Conservation (phyloP, 257 asterid genomes). For the Osmanthus fragrans region DNA sequence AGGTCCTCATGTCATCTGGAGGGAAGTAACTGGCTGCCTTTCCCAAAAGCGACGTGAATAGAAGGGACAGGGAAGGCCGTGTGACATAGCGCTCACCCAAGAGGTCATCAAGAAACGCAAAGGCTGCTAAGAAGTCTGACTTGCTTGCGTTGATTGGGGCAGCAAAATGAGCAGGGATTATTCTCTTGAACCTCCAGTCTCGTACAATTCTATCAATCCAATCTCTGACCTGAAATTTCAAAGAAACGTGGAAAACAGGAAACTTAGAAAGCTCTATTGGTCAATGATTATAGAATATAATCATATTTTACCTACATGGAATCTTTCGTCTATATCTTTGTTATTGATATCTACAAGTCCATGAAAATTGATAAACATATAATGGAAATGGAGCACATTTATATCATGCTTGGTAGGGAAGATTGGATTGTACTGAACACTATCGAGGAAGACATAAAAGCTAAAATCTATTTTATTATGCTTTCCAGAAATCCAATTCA, state of each 20-base stretch:
- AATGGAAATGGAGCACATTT: not conserved
- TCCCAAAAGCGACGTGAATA: slow-evolving; percentile 77
- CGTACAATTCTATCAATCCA: slow-evolving; percentile 77
- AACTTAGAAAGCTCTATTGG: not conserved
- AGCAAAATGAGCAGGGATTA: slow-evolving; percentile 94
- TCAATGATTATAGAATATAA: not conserved
- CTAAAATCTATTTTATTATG: not conserved
- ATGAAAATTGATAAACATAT: not conserved
- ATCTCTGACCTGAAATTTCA: slow-evolving; percentile 72
- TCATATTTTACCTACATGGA: not conserved
- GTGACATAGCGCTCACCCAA: slow-evolving; percentile 69
- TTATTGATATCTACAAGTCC: not conserved
- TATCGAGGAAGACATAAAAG: not conserved
- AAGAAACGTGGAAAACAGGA: slow-evolving; percentile 1
- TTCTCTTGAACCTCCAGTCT: slow-evolving; percentile 94
- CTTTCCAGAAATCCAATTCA: not conserved
- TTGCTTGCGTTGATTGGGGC: slow-evolving; percentile 81
- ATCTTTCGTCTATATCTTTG: not conserved
- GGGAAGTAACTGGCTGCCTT: slow-evolving; percentile 92
- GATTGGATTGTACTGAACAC: not conserved
- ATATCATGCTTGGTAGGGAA: not conserved
- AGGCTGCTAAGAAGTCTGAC: slow-evolving; percentile 83
- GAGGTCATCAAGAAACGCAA: slow-evolving; percentile 88
- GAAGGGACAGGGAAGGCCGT: slow-evolving; percentile 70
- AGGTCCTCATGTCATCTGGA: slow-evolving; percentile 93